These are phyloP conservation scores for Pythium monospermum DNA, from an alignment of 352 stramenopile genomes.

Conservation along the genomic window DNA sequence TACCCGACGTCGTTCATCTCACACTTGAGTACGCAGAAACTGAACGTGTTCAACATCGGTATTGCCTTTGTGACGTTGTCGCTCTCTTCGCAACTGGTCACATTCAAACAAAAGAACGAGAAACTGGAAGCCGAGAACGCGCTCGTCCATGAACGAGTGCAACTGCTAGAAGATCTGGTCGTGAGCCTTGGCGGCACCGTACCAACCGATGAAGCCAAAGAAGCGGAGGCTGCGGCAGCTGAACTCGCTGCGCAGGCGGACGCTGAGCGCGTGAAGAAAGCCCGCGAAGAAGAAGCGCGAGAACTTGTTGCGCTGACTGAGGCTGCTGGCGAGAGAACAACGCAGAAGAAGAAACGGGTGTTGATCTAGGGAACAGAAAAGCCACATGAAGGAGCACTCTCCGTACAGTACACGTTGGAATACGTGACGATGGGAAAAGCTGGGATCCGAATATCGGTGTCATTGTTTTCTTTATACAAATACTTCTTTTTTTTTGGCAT, in stretches of 20 bases:
- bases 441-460: no score
- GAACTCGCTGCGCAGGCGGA: slow-evolving; percentile 26
- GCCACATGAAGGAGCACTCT: not conserved
- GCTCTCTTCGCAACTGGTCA: slow-evolving; percentile 78
- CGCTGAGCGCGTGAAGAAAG: slow-evolving; percentile 33
- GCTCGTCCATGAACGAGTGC: slow-evolving; percentile 41
- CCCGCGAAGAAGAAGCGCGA: slow-evolving; percentile 44
- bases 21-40: slow-evolving; percentile 70
- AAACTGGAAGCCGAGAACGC: slow-evolving; percentile 30
- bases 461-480: no score
- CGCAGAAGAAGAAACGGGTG: slow-evolving; percentile 45
- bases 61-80: slow-evolving; percentile 80
- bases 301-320: slow-evolving; percentile 15
- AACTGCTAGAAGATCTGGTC: slow-evolving; percentile 58
- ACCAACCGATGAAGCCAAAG: slow-evolving; percentile 40
- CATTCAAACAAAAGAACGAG: slow-evolving; percentile 63
- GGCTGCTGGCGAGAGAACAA: slow-evolving; percentile 9
- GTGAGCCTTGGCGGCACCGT: slow-evolving; percentile 51
- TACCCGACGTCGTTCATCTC: slow-evolving; percentile 82
- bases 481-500: no score
- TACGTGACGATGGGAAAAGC: no score
- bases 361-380: slow-evolving; percentile 44
- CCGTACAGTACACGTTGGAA: no score
- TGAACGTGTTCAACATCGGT: slow-evolving; percentile 85
- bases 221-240: slow-evolving; percentile 14